A percentile compares a stretch with the other conserved stretches of the same genome.
Evolutionary conservation across 108 stramenopile genomes (phyloP).

Genomic region (Pseudonitzschia pungens): DNA sequence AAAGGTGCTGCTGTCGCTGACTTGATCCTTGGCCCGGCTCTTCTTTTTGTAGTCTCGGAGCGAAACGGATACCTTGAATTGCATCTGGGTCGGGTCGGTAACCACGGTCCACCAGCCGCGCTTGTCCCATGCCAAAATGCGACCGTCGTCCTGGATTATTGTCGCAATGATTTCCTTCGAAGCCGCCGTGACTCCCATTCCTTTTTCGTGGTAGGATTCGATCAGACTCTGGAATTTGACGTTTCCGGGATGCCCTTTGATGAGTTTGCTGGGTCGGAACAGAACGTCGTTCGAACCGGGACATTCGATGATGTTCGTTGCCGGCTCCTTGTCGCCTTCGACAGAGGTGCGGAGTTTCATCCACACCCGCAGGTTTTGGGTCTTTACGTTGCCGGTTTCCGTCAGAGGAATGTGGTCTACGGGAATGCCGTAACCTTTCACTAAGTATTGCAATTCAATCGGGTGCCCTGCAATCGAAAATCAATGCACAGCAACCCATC

Average conservation of each 20-base stretch:
- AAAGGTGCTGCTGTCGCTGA: constrained; percentile 5
- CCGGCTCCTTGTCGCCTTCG: neutral
- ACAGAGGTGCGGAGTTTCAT: neutral
- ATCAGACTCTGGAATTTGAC: constrained; percentile 14
- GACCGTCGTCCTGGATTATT: neutral
- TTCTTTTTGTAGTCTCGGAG: constrained; percentile 7
- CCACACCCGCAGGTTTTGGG: constrained; percentile 8
- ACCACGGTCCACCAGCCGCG: constrained; percentile 12
- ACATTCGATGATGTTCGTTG: constrained; percentile 11
- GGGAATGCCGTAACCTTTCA: constrained; percentile 16
- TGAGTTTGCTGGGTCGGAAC: constrained; percentile 6
- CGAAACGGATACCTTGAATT: constrained; percentile 8
- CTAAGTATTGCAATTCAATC: constrained; percentile 13
- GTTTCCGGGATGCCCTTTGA: constrained; percentile 5
- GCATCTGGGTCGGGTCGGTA: neutral
- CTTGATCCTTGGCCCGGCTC: neutral
- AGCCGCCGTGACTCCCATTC: neutral
- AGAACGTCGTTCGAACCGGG: constrained; percentile 17
- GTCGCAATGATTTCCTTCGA: constrained; percentile 4
- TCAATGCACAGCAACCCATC: too few relatives aligned
- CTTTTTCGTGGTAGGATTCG: constrained; percentile 10
- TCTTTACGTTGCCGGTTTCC: constrained; percentile 16
- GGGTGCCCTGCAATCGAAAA: neutral
- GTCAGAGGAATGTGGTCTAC: constrained; percentile 15
- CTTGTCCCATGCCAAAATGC: constrained; percentile 12